Conservation (phyloP, 306 rosid species). For the Benincasa hispida region DNA sequence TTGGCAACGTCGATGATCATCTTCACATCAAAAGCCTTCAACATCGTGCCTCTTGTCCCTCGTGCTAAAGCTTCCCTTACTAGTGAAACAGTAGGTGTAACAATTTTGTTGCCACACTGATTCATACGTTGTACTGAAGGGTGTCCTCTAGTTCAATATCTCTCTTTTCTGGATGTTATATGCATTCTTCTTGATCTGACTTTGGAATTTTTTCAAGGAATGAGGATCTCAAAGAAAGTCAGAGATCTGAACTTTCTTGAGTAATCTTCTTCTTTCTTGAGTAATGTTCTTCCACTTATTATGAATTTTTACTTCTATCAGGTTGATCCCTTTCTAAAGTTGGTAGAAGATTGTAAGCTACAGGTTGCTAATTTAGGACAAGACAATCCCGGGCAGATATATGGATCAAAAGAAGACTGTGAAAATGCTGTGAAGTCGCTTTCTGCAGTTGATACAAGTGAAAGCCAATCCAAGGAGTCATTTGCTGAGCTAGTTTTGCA, state of each 20-base stretch:
- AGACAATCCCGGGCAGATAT: conserved; percentile 16
- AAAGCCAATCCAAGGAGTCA: conserved; percentile 27
- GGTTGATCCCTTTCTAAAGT: conserved; percentile 67
- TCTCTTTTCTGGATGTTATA: not conserved
- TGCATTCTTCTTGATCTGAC: not conserved
- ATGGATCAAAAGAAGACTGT: conserved; percentile 67
- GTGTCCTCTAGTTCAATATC: not conserved
- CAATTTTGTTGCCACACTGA: not conserved
- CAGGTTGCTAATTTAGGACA: conserved; percentile 23
- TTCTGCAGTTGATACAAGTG: conserved; percentile 20
- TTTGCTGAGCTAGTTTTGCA: conserved; percentile 41
- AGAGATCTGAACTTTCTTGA: not conserved
- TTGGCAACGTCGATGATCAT: conserved; percentile 70
- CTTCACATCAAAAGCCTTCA: conserved; percentile 57
- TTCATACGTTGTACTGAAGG: not conserved
- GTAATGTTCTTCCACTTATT: not conserved
- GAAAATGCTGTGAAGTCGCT: conserved; percentile 41
- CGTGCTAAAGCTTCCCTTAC: conserved; percentile 49
- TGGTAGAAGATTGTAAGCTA: conserved; percentile 56
- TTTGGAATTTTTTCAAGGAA: not conserved
- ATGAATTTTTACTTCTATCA: conserved; percentile 5
- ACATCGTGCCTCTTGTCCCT: conserved; percentile 35
- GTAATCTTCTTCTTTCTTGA: not conserved
- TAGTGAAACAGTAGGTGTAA: conserved; percentile 31
- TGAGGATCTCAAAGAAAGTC: not conserved